Conservation (phyloP, 495 filamentous ascomycete species). For the Xylaria acuta region DNA sequence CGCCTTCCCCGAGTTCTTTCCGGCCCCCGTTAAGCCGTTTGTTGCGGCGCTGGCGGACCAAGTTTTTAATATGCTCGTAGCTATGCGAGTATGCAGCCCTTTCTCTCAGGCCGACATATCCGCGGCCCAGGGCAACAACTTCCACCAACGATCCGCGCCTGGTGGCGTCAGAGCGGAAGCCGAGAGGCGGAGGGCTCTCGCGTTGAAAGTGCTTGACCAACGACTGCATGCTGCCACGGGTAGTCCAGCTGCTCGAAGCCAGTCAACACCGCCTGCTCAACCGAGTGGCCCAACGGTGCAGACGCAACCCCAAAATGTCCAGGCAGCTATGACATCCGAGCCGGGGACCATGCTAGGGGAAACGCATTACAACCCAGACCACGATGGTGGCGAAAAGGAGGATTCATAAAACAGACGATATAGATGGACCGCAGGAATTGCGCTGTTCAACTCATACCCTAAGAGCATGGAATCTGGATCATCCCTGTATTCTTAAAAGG, state of each 20-base stretch:
- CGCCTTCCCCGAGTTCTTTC: conserved; percentile 93
- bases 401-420: conserved; percentile 29
- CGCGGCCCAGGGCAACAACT: conserved; percentile 62
- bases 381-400: conserved; percentile 54
- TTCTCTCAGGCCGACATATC: conserved; percentile 87
- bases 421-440: conserved; percentile 8
- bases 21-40: conserved; percentile 80
- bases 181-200: conserved; percentile 85
- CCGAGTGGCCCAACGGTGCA: conserved; percentile 55
- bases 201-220: conserved; percentile 90
- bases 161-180: conserved; percentile 81
- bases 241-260: conserved; percentile 47
- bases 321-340: conserved; percentile 53
- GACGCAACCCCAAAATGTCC: conserved; percentile 55
- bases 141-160: conserved; percentile 64
- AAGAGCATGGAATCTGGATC: conserved; percentile 25
- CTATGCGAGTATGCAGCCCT: conserved; percentile 78
- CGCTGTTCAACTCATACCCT: conserved; percentile 18
- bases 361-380: conserved; percentile 71
- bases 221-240: conserved; percentile 79
- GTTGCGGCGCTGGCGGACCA: conserved; percentile 74
- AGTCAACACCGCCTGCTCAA: conserved; percentile 47
- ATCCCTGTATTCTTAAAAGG: conserved; percentile 17
- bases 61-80: conserved; percentile 75
- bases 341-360: conserved; percentile 65